These are phyloP conservation scores for Pseudopyricularia cyperi DNA, from an alignment of 2,329 filamentous ascomycete species.

Conservation along the genomic window DNA sequence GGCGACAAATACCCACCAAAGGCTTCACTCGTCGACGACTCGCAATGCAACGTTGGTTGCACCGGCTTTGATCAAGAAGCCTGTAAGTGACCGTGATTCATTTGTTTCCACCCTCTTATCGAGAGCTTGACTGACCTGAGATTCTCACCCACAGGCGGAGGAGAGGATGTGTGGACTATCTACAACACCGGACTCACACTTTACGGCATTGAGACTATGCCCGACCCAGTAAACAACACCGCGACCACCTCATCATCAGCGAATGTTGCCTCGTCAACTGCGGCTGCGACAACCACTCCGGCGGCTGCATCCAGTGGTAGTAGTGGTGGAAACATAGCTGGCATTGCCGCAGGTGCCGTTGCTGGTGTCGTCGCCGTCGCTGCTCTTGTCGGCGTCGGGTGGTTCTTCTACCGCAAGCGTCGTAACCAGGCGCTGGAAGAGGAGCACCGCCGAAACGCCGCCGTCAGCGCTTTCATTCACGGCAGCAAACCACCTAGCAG, in stretches of 20 bases:
- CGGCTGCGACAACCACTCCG: slow-evolving; percentile 11
- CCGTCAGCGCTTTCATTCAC: slow-evolving; percentile 64
- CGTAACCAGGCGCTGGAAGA: slow-evolving; percentile 69
- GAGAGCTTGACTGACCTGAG: slow-evolving; percentile 4
- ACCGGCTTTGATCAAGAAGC: slow-evolving; percentile 45
- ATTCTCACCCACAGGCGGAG: slow-evolving; percentile 35
- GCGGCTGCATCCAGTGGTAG: slow-evolving; percentile 11
- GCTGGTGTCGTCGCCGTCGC: slow-evolving; percentile 63
- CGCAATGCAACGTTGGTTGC: slow-evolving; percentile 53
- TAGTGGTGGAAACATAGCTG: slow-evolving; percentile 55
- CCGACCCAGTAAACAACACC: slow-evolving; percentile 7
- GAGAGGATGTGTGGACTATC: slow-evolving; percentile 30
- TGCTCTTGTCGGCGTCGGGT: slow-evolving; percentile 52
- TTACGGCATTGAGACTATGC: slow-evolving; percentile 17
- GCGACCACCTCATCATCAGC: not conserved
- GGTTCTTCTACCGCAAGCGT: slow-evolving; percentile 64
- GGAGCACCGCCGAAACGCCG: slow-evolving; percentile 70
- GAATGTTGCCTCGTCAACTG: slow-evolving; percentile 1
- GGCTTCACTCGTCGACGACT: slow-evolving; percentile 37
- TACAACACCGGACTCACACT: slow-evolving; percentile 37
- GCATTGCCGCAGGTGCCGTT: slow-evolving; percentile 78
- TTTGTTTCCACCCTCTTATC: too few relatives aligned
- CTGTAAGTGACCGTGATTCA: slow-evolving; percentile 57
- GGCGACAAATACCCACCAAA: slow-evolving; percentile 54
- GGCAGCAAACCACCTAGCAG: slow-evolving; percentile 48